Percentiles rank a stretch among this genome's conserved stretches.
These are phyloP conservation scores for Ambrosia artemisiifolia DNA, from an alignment of 129 eudicot species.

Conservation along the genomic window DNA sequence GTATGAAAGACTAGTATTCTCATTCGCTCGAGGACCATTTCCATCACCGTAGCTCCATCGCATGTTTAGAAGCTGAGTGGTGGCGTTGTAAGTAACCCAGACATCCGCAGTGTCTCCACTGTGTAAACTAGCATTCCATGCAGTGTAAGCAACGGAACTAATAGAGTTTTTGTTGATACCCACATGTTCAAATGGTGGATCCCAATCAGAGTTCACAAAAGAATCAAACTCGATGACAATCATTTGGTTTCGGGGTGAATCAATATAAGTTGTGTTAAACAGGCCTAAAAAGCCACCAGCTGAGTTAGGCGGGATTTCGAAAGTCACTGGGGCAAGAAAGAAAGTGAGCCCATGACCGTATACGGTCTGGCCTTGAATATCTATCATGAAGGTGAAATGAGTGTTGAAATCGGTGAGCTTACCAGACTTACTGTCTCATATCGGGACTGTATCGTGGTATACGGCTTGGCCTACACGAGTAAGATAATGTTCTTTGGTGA, in stretches of 20 bases:
- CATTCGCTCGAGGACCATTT: slow-evolving; percentile 10
- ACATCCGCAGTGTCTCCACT: slow-evolving; percentile 36
- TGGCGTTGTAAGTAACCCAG: slow-evolving; percentile 39
- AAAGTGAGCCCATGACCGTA: slow-evolving; percentile 30
- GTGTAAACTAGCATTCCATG: slow-evolving; percentile 48
- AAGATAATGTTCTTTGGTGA: slow-evolving; percentile 23
- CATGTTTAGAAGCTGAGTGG: slow-evolving; percentile 30
- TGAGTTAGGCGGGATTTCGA: slow-evolving; percentile 49
- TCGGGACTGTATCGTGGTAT: slow-evolving; percentile 32
- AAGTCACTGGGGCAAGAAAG: slow-evolving; percentile 33
- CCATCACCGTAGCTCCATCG: slow-evolving; percentile 36
- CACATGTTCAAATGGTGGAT: too few species aligned
- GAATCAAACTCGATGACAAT: neutral
- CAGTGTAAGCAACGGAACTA: slow-evolving; percentile 14
- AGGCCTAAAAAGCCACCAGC: slow-evolving; percentile 55
- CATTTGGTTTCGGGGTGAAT: slow-evolving; percentile 32
- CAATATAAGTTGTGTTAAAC: slow-evolving; percentile 31
- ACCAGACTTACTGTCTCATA: slow-evolving; percentile 39
- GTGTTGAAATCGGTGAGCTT: slow-evolving; percentile 42
- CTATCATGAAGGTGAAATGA: slow-evolving; percentile 42
- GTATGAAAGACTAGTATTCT: slow-evolving; percentile 32
- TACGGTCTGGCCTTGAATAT: neutral
- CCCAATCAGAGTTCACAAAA: too few species aligned
- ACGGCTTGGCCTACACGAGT: slow-evolving; percentile 44
- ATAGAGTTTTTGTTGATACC: slow-evolving; percentile 31